Evolutionary conservation across 108 stramenopile genomes (phyloP).

Genomic region (Cyclotella choctawhatcheeana): DNA sequence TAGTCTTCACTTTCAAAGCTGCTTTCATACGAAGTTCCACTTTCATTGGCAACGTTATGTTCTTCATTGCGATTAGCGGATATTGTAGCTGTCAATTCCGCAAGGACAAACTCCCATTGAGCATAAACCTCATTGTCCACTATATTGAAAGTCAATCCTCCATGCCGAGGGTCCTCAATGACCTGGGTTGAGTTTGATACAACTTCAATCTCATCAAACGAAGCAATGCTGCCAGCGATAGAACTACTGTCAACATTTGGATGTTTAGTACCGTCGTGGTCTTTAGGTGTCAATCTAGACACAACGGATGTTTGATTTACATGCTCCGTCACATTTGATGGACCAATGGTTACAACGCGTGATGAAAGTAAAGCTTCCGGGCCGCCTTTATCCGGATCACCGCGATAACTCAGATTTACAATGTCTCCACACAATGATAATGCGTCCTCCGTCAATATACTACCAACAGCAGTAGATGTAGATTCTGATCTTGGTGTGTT

Average conservation of each 20-base stretch:
- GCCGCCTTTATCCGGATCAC: not conserved
- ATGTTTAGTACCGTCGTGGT: no score
- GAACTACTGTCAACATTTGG: not conserved
- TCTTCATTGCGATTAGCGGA: no score
- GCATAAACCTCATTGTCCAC: not conserved
- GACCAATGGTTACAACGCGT: no score
- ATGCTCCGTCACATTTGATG: no score
- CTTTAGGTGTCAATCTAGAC: no score
- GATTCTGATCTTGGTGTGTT: not conserved
- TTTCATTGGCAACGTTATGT: not conserved
- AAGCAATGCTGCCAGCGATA: slow-evolving; percentile 26
- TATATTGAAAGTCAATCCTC: not conserved
- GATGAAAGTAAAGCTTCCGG: not conserved
- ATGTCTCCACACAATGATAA: not conserved
- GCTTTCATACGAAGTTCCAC: not conserved
- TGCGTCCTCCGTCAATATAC: not conserved
- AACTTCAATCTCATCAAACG: slow-evolving; percentile 23
- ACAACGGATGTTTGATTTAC: no score
- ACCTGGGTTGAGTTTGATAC: not conserved
- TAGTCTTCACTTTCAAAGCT: slow-evolving; percentile 4
- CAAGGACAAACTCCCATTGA: not conserved
- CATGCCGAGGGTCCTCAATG: not conserved
- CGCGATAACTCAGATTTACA: not conserved
- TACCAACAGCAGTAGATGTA: not conserved
- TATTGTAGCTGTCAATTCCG: not conserved